Conservation (phyloP, 805 yeast genomes). For the Candida jianshihensis region DNA sequence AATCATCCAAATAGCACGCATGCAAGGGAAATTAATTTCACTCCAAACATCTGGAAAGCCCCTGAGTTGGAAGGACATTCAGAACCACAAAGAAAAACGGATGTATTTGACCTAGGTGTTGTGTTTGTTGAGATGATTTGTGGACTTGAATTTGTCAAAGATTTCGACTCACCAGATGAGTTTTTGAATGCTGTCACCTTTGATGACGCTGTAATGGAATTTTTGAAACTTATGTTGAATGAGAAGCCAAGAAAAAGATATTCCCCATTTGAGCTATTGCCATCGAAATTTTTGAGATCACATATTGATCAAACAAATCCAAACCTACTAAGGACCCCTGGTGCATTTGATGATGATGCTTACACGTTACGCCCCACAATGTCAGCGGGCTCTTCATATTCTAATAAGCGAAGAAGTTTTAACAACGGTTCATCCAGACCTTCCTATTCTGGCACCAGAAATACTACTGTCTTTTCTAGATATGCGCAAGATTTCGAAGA, state of each 20-base stretch:
- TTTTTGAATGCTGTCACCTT: conserved; percentile 41
- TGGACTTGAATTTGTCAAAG: conserved; percentile 50
- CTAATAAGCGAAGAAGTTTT: conserved; percentile 30
- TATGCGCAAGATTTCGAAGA: conserved; percentile 94
- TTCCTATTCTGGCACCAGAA: conserved; percentile 24
- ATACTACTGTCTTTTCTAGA: conserved; percentile 42
- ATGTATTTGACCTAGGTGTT: conserved; percentile 90
- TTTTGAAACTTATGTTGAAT: conserved; percentile 60
- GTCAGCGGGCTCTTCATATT: conserved; percentile 21
- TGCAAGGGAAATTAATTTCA: conserved; percentile 14
- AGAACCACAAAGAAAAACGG: conserved; percentile 71
- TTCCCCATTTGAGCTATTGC: conserved; percentile 77
- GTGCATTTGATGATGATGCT: conserved; percentile 11
- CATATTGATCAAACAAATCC: conserved; percentile 40
- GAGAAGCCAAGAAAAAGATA: conserved; percentile 64
- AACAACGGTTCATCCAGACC: conserved; percentile 32
- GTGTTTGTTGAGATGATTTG: conserved; percentile 58
- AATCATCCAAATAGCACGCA: conserved; percentile 29
- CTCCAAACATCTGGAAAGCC: conserved; percentile 54
- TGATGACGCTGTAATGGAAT: conserved; percentile 57
- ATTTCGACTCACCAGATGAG: conserved; percentile 55
- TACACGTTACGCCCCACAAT: conserved; percentile 17
- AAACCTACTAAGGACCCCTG: conserved; percentile 13
- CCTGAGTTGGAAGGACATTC: conserved; percentile 53
- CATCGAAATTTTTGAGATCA: conserved; percentile 75